Evolutionary conservation across 2,329 filamentous ascomycete genomes (phyloP), one percentile per base, ranked within the genome.

Genomic region (Curvularia hawaiiensis): DNA sequence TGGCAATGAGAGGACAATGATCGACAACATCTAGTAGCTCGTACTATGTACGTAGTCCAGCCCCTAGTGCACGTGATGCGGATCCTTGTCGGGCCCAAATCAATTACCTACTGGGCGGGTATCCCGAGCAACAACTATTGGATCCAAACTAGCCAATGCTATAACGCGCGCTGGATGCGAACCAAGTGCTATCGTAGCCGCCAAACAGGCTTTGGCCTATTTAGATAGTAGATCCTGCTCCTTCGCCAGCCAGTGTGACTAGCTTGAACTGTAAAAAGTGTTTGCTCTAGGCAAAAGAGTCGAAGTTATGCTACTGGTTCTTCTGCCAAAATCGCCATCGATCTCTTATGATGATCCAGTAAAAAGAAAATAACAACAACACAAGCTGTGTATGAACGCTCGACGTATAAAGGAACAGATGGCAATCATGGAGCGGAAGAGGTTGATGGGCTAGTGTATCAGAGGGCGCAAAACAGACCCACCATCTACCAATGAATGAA

Each of bases 401-500:
- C 6, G 3, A 11, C 39, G 18, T 22, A 10, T n/a, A 12, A 4
- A 22, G 2, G 10, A 14, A 41, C 39, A 41, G 18, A 41, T n/a
- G 14, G 39, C 16, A 8, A 18, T 38, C 35, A 38, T 38, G 35
- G 16, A n/a, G 35, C 18, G 5, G 16, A 38, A 3, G 5, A 38
- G 6, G 14, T 35, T 18, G 35, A 38, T 38, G 16, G 35, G 35
- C 16, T n/a, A 6, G 35, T 38, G 35, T 35, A 16, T 31, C 30
- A 31, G 30, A 14, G 4, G 14, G 16, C 5, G 20, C 30, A 44
- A 52, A 20, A 18, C 24, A 38, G 35, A 9, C 8, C 50, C 5
- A 10, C 18, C 16, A 35, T 28, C 26, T 54, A 45, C 50, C 50
- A 57, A 14, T 50, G 53, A 40, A 52, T 49, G 50, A 50, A 50